A percentile compares a stretch with the other conserved stretches of the same genome.
phyloP scores from a whole-genome alignment of 192 early-diverging fungal species.

The Gaertneriomyces semiglobifer region DNA sequence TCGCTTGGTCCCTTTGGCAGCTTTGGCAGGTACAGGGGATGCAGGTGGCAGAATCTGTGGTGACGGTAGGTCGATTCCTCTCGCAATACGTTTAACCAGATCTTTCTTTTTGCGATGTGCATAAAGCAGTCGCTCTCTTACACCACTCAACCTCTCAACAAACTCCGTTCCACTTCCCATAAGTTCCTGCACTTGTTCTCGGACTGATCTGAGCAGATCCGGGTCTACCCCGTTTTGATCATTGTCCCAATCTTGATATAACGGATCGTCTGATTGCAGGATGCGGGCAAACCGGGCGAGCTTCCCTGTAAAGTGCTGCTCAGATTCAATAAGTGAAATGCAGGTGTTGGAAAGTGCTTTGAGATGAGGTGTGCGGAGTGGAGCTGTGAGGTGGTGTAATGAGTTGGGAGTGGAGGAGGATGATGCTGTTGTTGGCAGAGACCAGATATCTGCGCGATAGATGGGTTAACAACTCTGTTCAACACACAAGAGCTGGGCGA shows the following conservation, averaged over 20 bases:
- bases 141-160: too few species aligned
- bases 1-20: too few species aligned
- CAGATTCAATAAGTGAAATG: constrained; percentile 63
- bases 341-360: constrained; percentile 52
- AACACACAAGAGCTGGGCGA: neutral
- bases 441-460: constrained; percentile 34
- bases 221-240: too few species aligned
- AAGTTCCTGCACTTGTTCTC: too few species aligned
- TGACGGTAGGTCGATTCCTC: too few species aligned
- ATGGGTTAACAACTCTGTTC: constrained; percentile 3
- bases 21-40: too few species aligned
- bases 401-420: constrained; percentile 50
- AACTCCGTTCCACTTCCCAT: too few species aligned
- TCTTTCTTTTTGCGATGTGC: too few species aligned
- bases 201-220: too few species aligned
- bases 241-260: constrained; percentile 42
- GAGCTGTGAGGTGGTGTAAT: constrained; percentile 37
- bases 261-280: constrained; percentile 52
- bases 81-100: too few species aligned
- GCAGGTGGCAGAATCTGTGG: too few species aligned
- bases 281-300: constrained; percentile 45
- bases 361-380: constrained; percentile 49
- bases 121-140: too few species aligned
- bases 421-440: constrained; percentile 51
- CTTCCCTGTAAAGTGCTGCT: constrained; percentile 58